Evolutionary conservation across 2,329 filamentous ascomycete genomes (phyloP), one percentile per base, ranked within the genome.

Genomic region (Aspergillus quadricinctus): DNA sequence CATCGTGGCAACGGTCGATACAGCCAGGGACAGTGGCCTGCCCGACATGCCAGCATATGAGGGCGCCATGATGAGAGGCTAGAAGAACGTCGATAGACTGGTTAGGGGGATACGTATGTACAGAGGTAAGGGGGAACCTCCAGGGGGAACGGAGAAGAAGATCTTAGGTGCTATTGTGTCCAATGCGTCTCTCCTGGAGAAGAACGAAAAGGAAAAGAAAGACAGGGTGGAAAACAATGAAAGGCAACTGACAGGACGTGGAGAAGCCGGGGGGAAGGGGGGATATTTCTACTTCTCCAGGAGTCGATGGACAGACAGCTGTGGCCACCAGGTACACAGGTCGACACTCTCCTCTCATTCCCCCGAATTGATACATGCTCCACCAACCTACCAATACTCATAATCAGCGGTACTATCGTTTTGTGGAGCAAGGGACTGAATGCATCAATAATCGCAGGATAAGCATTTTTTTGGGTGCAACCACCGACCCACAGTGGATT

Each of bases 1-100:
- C 50, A 83, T 85, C 0, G 85, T 87, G 3, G 85, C 83, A 27
- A 88, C 79, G n/a, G 80, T 78, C 1, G 85, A 85, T 49, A 88
- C 79, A 41, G 80, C 75, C 58, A 85, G 64, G 19, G 80, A 82
- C 53, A 88, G 77, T 40, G 74, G 75, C 62, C 76, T 78, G 68
- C 86, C 86, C 37, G 80, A 81, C 57, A 87, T 75, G 70, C 85
- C 84, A 68, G 82, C 80, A 67, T 78, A 87, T 19, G 67, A 79
- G 61, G 81, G 78, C 61, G 80, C 75, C 81, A 83, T 84, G 41
- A 25, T 66, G 61, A 48, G 48, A 21, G 49, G 48, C 17, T 29
- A 49, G 46, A 17, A 7, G 19, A 37, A 11, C 45, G 41, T 31
- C 25, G 43, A 52, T 19, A 40, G 25, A 37, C 25, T 9, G 55